Percentiles rank a stretch among this genome's conserved stretches.
phyloP scores from a whole-genome alignment of 441 rosid species.

The Aquilaria agallochum region DNA sequence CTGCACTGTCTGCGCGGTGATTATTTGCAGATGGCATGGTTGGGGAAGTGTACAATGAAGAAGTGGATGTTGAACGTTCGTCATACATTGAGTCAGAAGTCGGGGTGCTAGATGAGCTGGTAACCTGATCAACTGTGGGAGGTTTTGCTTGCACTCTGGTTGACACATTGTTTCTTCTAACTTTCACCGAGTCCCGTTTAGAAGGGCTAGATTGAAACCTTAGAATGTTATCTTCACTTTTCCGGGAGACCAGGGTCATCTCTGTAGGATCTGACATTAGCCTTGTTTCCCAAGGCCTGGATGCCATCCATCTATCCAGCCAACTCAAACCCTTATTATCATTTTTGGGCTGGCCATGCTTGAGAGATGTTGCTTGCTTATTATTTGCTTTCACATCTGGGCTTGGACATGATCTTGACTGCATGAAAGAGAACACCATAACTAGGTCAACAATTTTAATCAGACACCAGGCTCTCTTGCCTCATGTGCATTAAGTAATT shows the following conservation, averaged over 20 bases:
- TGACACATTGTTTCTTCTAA: conserved; percentile 42
- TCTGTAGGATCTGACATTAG: conserved; percentile 27
- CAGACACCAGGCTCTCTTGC: conserved; percentile 19
- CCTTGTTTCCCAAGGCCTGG: conserved; percentile 73
- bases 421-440: conserved; percentile 24
- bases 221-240: conserved; percentile 47
- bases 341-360: conserved; percentile 32
- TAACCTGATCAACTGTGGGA: conserved; percentile 23
- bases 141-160: conserved; percentile 38
- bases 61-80: conserved; percentile 39
- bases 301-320: conserved; percentile 77
- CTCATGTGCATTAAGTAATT: conserved; percentile 45
- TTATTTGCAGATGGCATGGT: conserved; percentile 24
- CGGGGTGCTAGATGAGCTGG: conserved; percentile 34
- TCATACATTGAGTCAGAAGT: conserved; percentile 39
- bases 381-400: conserved; percentile 38
- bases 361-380: conserved; percentile 32
- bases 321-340: conserved; percentile 52
- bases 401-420: conserved; percentile 51
- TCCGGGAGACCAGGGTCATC: conserved; percentile 34
- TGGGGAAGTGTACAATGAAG: conserved; percentile 36
- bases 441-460: background rate
- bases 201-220: conserved; percentile 24
- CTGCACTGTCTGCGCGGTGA: conserved; percentile 22
- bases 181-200: conserved; percentile 36